These are phyloP conservation scores for Byssothecium circinans DNA, from an alignment of 2,329 filamentous ascomycete genomes.

Conservation along the genomic window DNA sequence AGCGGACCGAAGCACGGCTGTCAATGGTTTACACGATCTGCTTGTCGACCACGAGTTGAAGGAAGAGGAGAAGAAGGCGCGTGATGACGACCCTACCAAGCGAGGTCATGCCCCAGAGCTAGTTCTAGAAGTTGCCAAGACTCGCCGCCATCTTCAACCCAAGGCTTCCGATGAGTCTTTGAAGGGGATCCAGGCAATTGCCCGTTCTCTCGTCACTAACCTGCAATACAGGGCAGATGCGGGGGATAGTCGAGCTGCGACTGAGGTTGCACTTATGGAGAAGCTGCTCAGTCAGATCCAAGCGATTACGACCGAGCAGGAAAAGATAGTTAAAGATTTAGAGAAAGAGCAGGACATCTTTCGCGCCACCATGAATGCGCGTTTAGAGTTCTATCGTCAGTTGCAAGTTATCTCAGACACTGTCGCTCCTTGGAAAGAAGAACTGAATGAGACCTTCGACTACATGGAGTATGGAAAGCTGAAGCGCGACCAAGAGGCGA, in stretches of 20 bases:
- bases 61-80: constrained; percentile 62
- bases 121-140: constrained; percentile 56
- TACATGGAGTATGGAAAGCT: constrained; percentile 48
- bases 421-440: constrained; percentile 73
- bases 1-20: constrained; percentile 74
- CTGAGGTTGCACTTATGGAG: constrained; percentile 68
- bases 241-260: constrained; percentile 57
- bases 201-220: constrained; percentile 64
- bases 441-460: constrained; percentile 60
- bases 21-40: constrained; percentile 76
- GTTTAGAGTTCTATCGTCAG: constrained; percentile 87
- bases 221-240: constrained; percentile 61
- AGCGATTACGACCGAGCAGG: constrained; percentile 54
- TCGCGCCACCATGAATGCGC: constrained; percentile 76
- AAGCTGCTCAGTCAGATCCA: constrained; percentile 64
- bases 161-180: constrained; percentile 62
- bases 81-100: constrained; percentile 59
- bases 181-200: constrained; percentile 68
- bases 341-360: constrained; percentile 77
- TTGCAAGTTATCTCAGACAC: constrained; percentile 89
- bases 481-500: constrained; percentile 52
- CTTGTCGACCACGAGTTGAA: constrained; percentile 74
- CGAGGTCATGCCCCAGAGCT: constrained; percentile 72
- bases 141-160: constrained; percentile 55
- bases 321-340: constrained; percentile 53